Conservation (phyloP, 2,329 filamentous ascomycete genomes). For the Colletotrichum sp. region DNA sequence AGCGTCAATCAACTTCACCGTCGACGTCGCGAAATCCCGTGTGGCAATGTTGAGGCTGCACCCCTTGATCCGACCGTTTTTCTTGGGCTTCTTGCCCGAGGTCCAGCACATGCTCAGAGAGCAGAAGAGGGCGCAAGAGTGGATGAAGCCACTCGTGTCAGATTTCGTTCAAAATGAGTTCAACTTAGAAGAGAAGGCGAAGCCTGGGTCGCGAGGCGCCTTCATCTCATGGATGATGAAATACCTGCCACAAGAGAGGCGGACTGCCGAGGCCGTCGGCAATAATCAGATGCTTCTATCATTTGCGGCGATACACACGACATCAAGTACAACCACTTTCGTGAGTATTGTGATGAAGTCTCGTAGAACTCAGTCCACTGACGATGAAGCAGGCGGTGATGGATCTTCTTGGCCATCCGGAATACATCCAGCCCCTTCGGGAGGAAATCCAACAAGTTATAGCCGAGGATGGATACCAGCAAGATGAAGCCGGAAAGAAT, state of each 20-base stretch:
- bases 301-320: conserved; percentile 46
- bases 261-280: background rate
- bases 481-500: background rate
- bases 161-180: background rate
- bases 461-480: conserved; percentile 34
- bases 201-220: conserved; percentile 29
- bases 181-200: conserved; percentile 18
- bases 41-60: background rate
- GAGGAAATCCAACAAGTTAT: conserved; percentile 44
- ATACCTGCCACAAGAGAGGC: background rate
- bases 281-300: conserved; percentile 11
- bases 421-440: conserved; percentile 44
- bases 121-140: background rate
- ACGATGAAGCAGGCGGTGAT: conserved; percentile 33
- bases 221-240: conserved; percentile 49
- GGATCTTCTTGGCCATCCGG: conserved; percentile 41
- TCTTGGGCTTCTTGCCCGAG: background rate
- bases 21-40: conserved; percentile 13
- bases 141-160: conserved; percentile 5
- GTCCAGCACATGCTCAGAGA: background rate
- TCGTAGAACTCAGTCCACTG: background rate
- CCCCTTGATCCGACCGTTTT: background rate
- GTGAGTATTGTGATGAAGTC: conserved; percentile 1
- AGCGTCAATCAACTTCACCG: conserved; percentile 29
- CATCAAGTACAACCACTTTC: conserved; percentile 26